These are phyloP conservation scores for Letharia lupina DNA, from an alignment of 495 filamentous ascomycete genomes.

Conservation along the genomic window DNA sequence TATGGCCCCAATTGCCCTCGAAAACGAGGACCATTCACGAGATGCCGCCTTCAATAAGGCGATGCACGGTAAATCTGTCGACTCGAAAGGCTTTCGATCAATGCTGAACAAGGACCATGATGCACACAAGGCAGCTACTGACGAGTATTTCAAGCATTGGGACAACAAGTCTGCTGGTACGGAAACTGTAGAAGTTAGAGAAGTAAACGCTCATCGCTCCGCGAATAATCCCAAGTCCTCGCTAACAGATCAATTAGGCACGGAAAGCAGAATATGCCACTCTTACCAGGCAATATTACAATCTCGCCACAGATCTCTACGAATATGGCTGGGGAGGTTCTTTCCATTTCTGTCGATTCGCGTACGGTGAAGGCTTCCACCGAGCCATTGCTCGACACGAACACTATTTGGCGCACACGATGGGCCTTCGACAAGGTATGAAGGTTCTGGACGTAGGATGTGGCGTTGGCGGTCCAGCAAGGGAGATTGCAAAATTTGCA, in stretches of 20 bases:
- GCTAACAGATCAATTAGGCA: slow-evolving; percentile 40
- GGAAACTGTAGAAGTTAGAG: slow-evolving; percentile 76
- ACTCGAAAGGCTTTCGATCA: slow-evolving; percentile 61
- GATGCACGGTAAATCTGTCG: slow-evolving; percentile 78
- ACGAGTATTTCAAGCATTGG: slow-evolving; percentile 99
- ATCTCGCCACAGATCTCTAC: slow-evolving; percentile 94
- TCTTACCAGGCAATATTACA: slow-evolving; percentile 96
- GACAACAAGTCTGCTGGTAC: slow-evolving; percentile 75
- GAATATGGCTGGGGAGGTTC: slow-evolving; percentile 93
- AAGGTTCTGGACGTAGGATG: slow-evolving; percentile 94
- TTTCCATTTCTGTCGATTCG: slow-evolving; percentile 98
- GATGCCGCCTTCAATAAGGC: slow-evolving; percentile 92
- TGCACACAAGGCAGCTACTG: slow-evolving; percentile 81
- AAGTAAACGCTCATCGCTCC: slow-evolving; percentile 41
- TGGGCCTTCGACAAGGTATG: slow-evolving; percentile 79
- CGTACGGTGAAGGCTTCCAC: slow-evolving; percentile 75
- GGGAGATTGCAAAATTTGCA: slow-evolving; percentile 94
- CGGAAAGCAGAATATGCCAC: slow-evolving; percentile 89
- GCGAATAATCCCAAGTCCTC: slow-evolving; percentile 2
- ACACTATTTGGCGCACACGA: slow-evolving; percentile 91
- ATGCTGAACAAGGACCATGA: slow-evolving; percentile 76
- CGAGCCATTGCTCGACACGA: slow-evolving; percentile 96
- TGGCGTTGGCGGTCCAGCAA: slow-evolving; percentile 93
- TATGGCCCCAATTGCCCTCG: slow-evolving; percentile 68
- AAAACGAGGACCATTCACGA: slow-evolving; percentile 75